Evolutionary conservation across 352 stramenopile genomes (phyloP).

Genomic region (Phytophthora boehmeriae): DNA sequence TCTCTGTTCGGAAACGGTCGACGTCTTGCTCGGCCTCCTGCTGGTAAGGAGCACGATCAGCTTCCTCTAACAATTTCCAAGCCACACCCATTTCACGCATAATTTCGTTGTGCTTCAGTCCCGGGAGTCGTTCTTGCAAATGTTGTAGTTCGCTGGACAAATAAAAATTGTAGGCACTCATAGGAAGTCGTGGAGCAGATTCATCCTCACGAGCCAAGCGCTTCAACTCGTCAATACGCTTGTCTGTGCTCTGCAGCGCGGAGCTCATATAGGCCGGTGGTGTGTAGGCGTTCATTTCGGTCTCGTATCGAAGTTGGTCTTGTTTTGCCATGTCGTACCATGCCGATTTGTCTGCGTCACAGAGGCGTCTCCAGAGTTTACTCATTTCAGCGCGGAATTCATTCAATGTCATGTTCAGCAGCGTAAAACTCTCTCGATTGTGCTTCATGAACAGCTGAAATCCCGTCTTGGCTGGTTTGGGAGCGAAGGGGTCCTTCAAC

Average conservation of each 20-base stretch:
- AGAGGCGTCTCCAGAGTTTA: conserved; percentile 53
- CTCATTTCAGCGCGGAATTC: conserved; percentile 65
- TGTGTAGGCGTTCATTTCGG: conserved; percentile 57
- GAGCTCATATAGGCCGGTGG: conserved; percentile 41
- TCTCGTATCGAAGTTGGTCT: conserved; percentile 51
- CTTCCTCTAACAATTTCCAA: conserved; percentile 49
- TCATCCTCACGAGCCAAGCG: conserved; percentile 31
- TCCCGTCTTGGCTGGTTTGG: conserved; percentile 48
- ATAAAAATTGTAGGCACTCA: conserved; percentile 54
- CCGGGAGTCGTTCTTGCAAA: conserved; percentile 30
- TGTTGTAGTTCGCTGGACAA: conserved; percentile 41
- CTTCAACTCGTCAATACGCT: conserved; percentile 48
- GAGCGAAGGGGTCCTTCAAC: conserved; percentile 46
- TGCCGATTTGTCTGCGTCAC: conserved; percentile 42
- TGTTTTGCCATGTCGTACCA: conserved; percentile 57
- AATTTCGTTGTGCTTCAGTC: conserved; percentile 50
- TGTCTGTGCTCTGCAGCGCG: conserved; percentile 20
- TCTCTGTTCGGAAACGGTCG: conserved; percentile 53
- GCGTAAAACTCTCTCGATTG: conserved; percentile 57
- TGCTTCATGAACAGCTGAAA: conserved; percentile 72
- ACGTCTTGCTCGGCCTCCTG: conserved; percentile 47
- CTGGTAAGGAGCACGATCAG: conserved; percentile 40
- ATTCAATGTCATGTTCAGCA: conserved; percentile 59
- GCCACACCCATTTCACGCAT: conserved; percentile 44
- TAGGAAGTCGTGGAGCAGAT: conserved; percentile 42